Conservation (phyloP, 495 filamentous ascomycete genomes). For the Letharia columbiana region DNA sequence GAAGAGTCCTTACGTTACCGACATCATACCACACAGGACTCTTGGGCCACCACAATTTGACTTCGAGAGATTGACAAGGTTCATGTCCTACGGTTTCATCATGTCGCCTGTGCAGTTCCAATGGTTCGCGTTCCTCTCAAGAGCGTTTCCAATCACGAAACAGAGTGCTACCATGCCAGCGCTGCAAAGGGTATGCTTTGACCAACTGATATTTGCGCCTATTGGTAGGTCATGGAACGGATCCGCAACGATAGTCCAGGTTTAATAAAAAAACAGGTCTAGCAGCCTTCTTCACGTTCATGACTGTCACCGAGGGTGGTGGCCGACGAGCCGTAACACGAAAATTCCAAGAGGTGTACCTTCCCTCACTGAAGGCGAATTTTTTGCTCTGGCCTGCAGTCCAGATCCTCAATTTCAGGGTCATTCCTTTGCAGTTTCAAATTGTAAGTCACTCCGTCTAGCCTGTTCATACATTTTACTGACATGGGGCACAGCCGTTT, state of each 20-base stretch:
- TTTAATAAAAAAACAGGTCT: conserved; percentile 48
- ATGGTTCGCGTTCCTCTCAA: conserved; percentile 88
- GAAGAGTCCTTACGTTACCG: conserved; percentile 60
- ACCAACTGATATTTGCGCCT: conserved; percentile 94
- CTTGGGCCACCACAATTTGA: conserved; percentile 76
- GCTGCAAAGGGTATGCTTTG: conserved; percentile 81
- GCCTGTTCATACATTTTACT: neutral
- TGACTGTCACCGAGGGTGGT: conserved; percentile 94
- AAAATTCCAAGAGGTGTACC: conserved; percentile 89
- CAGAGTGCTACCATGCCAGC: conserved; percentile 62
- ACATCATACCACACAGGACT: conserved; percentile 54
- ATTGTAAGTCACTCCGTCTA: conserved; percentile 55
- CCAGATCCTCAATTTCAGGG: conserved; percentile 91
- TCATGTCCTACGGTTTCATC: conserved; percentile 92
- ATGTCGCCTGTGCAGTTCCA: conserved; percentile 96
- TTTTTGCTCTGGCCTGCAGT: conserved; percentile 94
- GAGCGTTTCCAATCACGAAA: conserved; percentile 77
- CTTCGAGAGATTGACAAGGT: conserved; percentile 84
- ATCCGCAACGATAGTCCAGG: neutral
- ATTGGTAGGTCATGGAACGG: conserved; percentile 45
- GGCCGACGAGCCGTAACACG: conserved; percentile 66
- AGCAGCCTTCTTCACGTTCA: conserved; percentile 84
- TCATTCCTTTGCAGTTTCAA: conserved; percentile 94
- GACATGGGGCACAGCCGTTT: conserved; percentile 59
- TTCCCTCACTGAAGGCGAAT: conserved; percentile 92